Percentiles rank a stretch among this genome's conserved stretches.
These are phyloP conservation scores for Haplosporangium gracile DNA, from an alignment of 192 early-diverging fungal species.

Conservation along the genomic window DNA sequence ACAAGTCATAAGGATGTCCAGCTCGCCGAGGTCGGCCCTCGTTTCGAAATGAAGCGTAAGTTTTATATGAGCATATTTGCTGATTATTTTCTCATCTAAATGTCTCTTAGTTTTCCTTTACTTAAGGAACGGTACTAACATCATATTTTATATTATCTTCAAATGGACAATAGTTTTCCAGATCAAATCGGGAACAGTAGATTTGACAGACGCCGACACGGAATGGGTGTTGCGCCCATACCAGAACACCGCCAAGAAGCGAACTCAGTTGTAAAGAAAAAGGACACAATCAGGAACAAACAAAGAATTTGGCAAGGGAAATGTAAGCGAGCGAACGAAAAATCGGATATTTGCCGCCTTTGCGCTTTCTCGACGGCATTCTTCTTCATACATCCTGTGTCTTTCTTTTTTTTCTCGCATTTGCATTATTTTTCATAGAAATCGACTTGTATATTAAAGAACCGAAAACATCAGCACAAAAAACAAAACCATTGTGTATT, in stretches of 20 bases:
- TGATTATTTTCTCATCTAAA: not conserved
- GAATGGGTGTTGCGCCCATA: constrained; percentile 98
- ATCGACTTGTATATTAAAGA: not conserved
- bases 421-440: constrained; percentile 5
- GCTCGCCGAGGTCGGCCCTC: constrained; percentile 96
- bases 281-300: not conserved
- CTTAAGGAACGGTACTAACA: not conserved
- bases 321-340: not conserved
- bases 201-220: constrained; percentile 93
- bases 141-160: not conserved
- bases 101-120: constrained; percentile 1
- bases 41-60: constrained; percentile 96
- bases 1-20: constrained; percentile 90
- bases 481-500: not conserved
- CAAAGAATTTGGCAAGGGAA: not conserved
- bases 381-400: not conserved
- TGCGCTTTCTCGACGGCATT: not conserved
- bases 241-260: constrained; percentile 87
- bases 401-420: not conserved
- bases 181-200: constrained; percentile 95
- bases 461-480: not conserved
- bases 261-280: constrained; percentile 73
- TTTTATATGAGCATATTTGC: not conserved
- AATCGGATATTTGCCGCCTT: not conserved
- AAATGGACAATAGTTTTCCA: constrained; percentile 79